A percentile compares a stretch with the other conserved stretches of the same genome.
phyloP scores from a whole-genome alignment of 1,139 yeast genomes.

The Pneumocystis canis region DNA sequence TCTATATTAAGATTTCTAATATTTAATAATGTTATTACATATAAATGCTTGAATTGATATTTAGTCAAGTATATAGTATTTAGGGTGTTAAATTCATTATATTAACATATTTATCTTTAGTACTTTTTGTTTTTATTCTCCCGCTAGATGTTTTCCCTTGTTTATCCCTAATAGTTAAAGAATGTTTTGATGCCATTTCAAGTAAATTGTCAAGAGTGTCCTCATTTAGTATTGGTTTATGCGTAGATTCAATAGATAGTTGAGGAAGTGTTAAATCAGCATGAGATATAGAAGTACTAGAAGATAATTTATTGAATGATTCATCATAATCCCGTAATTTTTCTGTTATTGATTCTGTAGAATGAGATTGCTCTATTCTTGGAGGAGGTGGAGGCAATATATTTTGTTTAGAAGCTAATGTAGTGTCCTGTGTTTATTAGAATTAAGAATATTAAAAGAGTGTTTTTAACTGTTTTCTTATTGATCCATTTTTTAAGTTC shows the following conservation, averaged over 20 bases:
- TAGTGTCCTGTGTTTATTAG: not conserved
- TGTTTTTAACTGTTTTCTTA: conserved; percentile 28
- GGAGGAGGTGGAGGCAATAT: not conserved
- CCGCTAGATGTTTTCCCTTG: not conserved
- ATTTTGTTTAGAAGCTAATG: not conserved
- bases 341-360: not conserved
- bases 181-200: not conserved
- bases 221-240: not conserved
- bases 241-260: not conserved
- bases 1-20: not conserved
- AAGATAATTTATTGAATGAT: not conserved
- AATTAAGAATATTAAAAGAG: conserved; percentile 19
- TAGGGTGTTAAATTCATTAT: not conserved
- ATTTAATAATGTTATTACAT: not conserved
- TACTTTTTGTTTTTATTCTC: not conserved
- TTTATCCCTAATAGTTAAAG: not conserved
- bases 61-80: not conserved
- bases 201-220: not conserved
- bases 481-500: conserved; percentile 78
- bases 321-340: not conserved
- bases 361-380: conserved; percentile 28
- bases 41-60: not conserved
- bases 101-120: not conserved
- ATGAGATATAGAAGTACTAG: not conserved
- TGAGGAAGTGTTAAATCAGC: not conserved